Base-by-base conservation (phyloP, 2,329 filamentous ascomycete genomes). In the Graphilbum ipis-grandicollis region DNA sequence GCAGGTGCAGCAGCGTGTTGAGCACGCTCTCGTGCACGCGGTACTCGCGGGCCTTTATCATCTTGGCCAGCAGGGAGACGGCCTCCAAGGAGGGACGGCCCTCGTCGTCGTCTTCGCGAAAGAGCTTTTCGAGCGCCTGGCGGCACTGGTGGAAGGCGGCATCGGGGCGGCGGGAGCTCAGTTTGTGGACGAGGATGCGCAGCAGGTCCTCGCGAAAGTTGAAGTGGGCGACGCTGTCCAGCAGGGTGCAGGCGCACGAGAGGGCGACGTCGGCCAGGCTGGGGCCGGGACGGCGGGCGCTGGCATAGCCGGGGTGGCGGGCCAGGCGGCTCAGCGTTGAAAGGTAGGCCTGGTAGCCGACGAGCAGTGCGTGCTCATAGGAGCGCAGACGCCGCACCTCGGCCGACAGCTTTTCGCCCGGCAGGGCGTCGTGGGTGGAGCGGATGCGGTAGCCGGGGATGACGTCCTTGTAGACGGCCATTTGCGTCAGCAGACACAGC, bases 401-500 rank as follows among this genome's bases (percentile, higher is more conserved):
- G 53, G 93, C 94, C 5, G 86, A 93, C 2, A 96, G 61, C 54
- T 92, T 92, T 44, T 77, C 77, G 40, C 71, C 69, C 3, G 31
- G 19, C 50, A 18, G 29, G 10, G 13, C 15, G n/a, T 31, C 29
- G n/a, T 17, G 5, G 5, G 29, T 31, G 5, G 29, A 17, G 29
- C 29, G 77, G 61, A 98, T 96, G 42, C 90, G 71, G 55, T 98
- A 98, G 18, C 90, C 90, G 0, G 90, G 90, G 41, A 98, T 96
- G 33, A 94, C 71, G 56, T 96, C 90, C 55, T 88, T 93, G 65
- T 88, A 98, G 12, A 96, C 75, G 1, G 86, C 72, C 53, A 90
- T 68, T 56, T 94, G 86, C 18, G 90, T 84, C 34, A 78, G 81
- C 44, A 98, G 62, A 7, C 81, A 77, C 42, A 98, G 66, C 56